These are phyloP conservation scores for Dothistroma pini DNA, from an alignment of 2,329 filamentous ascomycete species.

Conservation along the genomic window DNA sequence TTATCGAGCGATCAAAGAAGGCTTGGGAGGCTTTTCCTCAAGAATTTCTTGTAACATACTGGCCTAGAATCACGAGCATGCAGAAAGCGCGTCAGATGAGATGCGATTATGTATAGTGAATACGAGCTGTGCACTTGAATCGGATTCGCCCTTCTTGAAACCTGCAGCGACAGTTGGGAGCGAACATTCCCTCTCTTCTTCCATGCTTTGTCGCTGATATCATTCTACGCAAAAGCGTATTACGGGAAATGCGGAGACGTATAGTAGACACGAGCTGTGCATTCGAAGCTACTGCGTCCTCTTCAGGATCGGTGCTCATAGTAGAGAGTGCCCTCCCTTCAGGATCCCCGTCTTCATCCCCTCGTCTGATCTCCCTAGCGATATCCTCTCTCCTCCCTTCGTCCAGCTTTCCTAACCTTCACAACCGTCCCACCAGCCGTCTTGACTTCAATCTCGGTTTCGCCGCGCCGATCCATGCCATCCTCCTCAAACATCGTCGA, in stretches of 20 bases:
- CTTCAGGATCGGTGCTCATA: too few relatives aligned
- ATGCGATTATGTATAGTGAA: neutral
- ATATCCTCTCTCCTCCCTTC: neutral
- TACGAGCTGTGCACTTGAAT: neutral
- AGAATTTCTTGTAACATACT: neutral
- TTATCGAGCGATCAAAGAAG: neutral
- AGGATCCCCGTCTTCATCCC: too few relatives aligned
- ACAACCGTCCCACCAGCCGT: neutral
- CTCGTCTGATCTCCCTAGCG: neutral
- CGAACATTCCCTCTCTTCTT: neutral
- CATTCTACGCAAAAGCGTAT: too few relatives aligned
- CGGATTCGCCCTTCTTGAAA: neutral
- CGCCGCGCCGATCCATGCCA: neutral
- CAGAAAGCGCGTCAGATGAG: neutral
- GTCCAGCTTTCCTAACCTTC: neutral
- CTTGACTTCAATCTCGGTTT: neutral
- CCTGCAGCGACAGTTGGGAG: neutral
- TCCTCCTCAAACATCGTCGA: neutral
- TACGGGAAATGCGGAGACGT: neutral
- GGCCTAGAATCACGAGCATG: neutral
- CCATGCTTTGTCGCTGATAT: neutral
- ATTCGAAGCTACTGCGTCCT: neutral
- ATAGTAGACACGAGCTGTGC: neutral
- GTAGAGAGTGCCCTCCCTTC: too few relatives aligned
- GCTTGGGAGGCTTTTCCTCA: neutral